A percentile compares a stretch with the other conserved stretches of the same genome.
Conservation (phyloP, 768 basidiomycete species). For the Suillus ampliporus region DNA sequence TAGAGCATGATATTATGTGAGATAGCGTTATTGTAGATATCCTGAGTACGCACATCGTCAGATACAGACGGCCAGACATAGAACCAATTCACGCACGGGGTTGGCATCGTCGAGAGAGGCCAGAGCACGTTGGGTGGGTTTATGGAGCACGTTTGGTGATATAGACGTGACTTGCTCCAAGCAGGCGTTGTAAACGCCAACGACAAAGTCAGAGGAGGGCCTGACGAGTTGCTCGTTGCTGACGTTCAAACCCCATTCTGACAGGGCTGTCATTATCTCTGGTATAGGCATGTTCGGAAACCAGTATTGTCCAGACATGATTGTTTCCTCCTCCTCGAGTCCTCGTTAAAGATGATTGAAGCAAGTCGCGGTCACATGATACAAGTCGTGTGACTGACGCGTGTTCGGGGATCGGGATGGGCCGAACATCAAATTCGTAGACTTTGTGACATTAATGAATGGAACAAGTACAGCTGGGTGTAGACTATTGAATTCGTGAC, state of each 20-base stretch:
- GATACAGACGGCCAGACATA: background rate
- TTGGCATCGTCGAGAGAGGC: slow-evolving; percentile 55
- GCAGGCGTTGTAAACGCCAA: slow-evolving; percentile 70
- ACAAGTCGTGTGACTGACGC: slow-evolving; percentile 16
- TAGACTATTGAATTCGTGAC: slow-evolving; percentile 5
- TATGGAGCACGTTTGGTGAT: slow-evolving; percentile 59
- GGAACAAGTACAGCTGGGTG: slow-evolving; percentile 1
- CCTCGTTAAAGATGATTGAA: background rate
- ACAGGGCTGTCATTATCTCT: slow-evolving; percentile 69
- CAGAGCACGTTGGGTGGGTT: slow-evolving; percentile 62
- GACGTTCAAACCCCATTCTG: slow-evolving; percentile 71
- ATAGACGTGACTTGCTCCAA: slow-evolving; percentile 75
- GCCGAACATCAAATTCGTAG: background rate
- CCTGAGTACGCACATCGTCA: slow-evolving; percentile 45
- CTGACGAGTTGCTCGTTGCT: slow-evolving; percentile 69
- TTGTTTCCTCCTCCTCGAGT: no score
- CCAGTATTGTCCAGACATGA: slow-evolving; percentile 50
- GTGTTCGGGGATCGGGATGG: slow-evolving; percentile 7
- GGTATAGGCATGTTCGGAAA: slow-evolving; percentile 69
- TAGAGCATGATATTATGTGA: slow-evolving; percentile 68
- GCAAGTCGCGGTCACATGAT: slow-evolving; percentile 31
- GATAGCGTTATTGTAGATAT: slow-evolving; percentile 65
- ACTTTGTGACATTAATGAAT: slow-evolving; percentile 9
- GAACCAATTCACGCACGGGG: slow-evolving; percentile 47
- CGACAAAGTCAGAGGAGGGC: slow-evolving; percentile 75